phyloP scores from a whole-genome alignment of 2,329 filamentous ascomycete species.

The Colletotrichum plurivorum region DNA sequence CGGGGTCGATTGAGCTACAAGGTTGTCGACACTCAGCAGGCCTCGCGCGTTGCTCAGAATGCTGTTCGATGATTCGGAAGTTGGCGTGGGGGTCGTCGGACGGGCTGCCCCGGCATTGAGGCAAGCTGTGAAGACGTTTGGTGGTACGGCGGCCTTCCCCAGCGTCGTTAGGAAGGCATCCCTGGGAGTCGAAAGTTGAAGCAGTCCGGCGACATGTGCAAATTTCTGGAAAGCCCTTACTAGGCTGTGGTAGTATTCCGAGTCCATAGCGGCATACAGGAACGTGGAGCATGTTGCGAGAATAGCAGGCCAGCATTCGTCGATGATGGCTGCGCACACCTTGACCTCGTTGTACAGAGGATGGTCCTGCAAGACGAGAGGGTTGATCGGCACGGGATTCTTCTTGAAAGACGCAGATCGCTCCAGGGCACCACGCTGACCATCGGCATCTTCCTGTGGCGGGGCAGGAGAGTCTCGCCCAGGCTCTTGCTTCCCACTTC shows the following conservation, averaged over 20 bases:
- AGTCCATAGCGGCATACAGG: slow-evolving; percentile 90
- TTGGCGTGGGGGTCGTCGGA: slow-evolving; percentile 59
- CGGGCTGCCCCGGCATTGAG: slow-evolving; percentile 64
- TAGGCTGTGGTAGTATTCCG: slow-evolving; percentile 92
- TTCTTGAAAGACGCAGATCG: slow-evolving; percentile 79
- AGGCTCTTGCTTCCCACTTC: slow-evolving; percentile 58
- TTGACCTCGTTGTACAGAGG: slow-evolving; percentile 79
- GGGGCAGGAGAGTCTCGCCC: slow-evolving; percentile 60
- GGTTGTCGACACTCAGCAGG: slow-evolving; percentile 80
- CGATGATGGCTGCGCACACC: slow-evolving; percentile 85
- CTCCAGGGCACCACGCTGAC: slow-evolving; percentile 59
- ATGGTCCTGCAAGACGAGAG: slow-evolving; percentile 81
- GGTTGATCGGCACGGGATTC: slow-evolving; percentile 87
- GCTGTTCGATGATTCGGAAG: slow-evolving; percentile 53
- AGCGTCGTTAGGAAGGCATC: slow-evolving; percentile 96
- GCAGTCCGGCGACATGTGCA: slow-evolving; percentile 91
- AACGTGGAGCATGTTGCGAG: slow-evolving; percentile 97
- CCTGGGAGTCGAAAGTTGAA: slow-evolving; percentile 86
- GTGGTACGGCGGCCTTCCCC: slow-evolving; percentile 91
- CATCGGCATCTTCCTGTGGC: slow-evolving; percentile 52
- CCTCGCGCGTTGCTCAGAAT: slow-evolving; percentile 80
- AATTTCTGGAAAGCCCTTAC: slow-evolving; percentile 96
- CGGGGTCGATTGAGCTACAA: slow-evolving; percentile 71
- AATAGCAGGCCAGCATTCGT: slow-evolving; percentile 95
- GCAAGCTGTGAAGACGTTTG: slow-evolving; percentile 78